Evolutionary conservation across 805 yeast genomes (phyloP), one percentile per base, ranked within the genome.

Genomic region (Torulaspora quercuum): DNA sequence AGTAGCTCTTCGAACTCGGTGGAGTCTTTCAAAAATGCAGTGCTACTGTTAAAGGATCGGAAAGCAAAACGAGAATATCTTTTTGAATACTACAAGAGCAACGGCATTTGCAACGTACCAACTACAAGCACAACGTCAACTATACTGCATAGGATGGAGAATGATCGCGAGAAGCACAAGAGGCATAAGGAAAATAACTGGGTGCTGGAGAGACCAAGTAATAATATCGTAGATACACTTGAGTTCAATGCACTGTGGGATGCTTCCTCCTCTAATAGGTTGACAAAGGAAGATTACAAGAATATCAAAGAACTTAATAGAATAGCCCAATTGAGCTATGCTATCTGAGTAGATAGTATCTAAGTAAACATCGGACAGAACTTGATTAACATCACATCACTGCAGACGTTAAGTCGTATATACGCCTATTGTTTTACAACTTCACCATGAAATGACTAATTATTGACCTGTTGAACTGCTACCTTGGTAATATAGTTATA

Each of bases 91-190:
- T 37, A 40, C 14, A 34, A 29, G 15, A 17, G 24, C n/a, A 24
- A 42, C n/a, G 41, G 42, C 3, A 32, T 41, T 9, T 33, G 42
- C 29, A 17, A 25, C 7, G 13, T 37, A 32, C 32, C 11, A 18
- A 32, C 21, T 27, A 17, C 39, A n/a, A 29, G 15, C 7, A 28
- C 69, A 1, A 55, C 54, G 21, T 71, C 76, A 30, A 86, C 81
- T 47, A 77, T 84, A 11, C 56, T 87, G 11, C 71, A 76, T 23
- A 67, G 97, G 42, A 87, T 90, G 80, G 97, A 90, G 56, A 89
- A 82, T 44, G 97, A 90, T 57, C 68, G 98, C 48, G 98, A 90
- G 57, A 68, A 95, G 39, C 88, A 86, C 53, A 90, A 90, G 56
- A 72, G 84, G 46, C 74, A 82, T 9, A 87, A 89, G 49, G 97